These are phyloP conservation scores for Claviceps quebecensis DNA, from an alignment of 2,329 filamentous ascomycete genomes.

Conservation along the genomic window DNA sequence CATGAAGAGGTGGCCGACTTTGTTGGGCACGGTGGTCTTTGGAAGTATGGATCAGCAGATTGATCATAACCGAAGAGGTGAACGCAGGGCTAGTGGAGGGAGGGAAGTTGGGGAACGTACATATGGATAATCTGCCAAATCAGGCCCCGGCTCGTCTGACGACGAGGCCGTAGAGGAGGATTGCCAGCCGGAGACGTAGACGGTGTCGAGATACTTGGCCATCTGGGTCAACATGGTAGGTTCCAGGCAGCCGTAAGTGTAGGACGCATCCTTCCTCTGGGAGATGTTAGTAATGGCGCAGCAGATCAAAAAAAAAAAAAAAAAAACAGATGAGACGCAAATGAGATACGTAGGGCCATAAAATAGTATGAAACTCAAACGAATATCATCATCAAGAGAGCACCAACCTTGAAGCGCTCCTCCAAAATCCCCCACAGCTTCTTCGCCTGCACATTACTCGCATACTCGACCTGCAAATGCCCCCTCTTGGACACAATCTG, in stretches of 20 bases:
- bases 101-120: constrained; percentile 30
- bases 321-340: too few relatives aligned
- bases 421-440: constrained; percentile 92
- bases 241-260: constrained; percentile 93
- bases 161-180: constrained; percentile 91
- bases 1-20: constrained; percentile 94
- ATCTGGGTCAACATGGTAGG: constrained; percentile 98
- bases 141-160: constrained; percentile 89
- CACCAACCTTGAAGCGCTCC: constrained; percentile 61
- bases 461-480: constrained; percentile 78
- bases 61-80: background rate
- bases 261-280: constrained; percentile 72
- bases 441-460: constrained; percentile 78
- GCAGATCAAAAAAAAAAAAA: too few relatives aligned
- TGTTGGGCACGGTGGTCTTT: constrained; percentile 94
- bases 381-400: background rate
- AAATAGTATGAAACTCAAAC: background rate
- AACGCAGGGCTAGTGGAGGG: background rate
- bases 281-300: too few relatives aligned
- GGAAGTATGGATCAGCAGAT: background rate
- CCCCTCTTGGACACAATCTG: constrained; percentile 94
- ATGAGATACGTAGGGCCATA: too few relatives aligned
- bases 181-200: constrained; percentile 98
- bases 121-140: constrained; percentile 95
- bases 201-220: constrained; percentile 96